Base-by-base conservation (phyloP, 108 stramenopile species). In the Nitzschia sp. region DNA sequence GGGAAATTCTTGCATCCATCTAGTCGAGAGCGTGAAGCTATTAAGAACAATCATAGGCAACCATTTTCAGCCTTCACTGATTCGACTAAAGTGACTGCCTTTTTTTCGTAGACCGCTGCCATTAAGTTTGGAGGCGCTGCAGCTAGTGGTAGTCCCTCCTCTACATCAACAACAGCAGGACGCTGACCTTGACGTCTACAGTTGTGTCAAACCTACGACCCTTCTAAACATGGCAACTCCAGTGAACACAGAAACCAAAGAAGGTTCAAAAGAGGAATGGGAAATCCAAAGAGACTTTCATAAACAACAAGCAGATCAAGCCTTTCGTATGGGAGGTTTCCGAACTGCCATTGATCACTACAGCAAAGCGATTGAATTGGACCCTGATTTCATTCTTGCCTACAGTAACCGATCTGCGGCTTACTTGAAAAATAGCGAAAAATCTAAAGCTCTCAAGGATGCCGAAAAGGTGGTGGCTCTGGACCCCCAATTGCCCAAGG, bases 371-470 rank as follows among this genome's bases (percentile, higher is more conserved):
- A 65, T 94, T 12, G 67, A 76, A 19, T 64, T 93, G 43, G 90
- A 91, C 60, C 90, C 90, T 0, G 72, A 75, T 10, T 73, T 84
- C 67, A 63, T 77, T 61, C 69, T 86, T 11, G 37, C 88, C 17
- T 79, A 84, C 20, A 83, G 81, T 42, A 94, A 94, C 67, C 85
- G 87, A 78, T 84, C 83, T 22, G 92, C 92, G 0, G 92, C 92
- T n/a, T 83, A 89, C 67, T 71, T 94, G 40, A 82, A 85, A 52
- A 76, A 81, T 53, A 76, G 83, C 0, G 79, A 91, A 57, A 87
- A 84, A 50, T 84, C 82, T 38, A 90, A 86, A 70, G 89, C 92
- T 2, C 52, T 91, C 51, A 72, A 79, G 24, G 89, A 91, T 72
- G 92, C 92, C 5, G 65, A 78, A 62, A 70, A 64, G 51, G 86